These are phyloP conservation scores for Eucalyptus pauciflora DNA, from an alignment of 345 rosid genomes.

Conservation along the genomic window DNA sequence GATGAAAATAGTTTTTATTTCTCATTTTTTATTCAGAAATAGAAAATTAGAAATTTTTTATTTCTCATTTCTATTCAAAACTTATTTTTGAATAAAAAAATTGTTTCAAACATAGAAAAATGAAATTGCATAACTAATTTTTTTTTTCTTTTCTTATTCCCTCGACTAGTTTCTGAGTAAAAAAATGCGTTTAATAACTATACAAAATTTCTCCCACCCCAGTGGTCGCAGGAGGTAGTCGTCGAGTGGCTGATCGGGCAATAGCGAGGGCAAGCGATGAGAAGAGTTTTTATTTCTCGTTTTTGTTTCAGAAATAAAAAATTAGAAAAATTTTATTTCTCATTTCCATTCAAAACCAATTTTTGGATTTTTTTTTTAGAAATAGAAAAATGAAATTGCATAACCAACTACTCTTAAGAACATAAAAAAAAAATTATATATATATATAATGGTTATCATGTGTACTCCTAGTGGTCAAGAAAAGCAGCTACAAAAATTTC, in stretches of 20 bases:
- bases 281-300: accelerated
- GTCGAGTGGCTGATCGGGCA: accelerated
- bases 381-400: background rate
- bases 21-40: too few relatives aligned
- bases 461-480: accelerated
- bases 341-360: background rate
- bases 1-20: too few relatives aligned
- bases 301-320: accelerated
- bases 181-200: accelerated
- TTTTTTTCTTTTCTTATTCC: accelerated
- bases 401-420: background rate
- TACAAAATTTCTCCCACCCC: accelerated
- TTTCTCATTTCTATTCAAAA: too few relatives aligned
- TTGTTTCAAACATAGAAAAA: too few relatives aligned
- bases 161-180: accelerated
- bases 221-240: accelerated
- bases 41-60: accelerated
- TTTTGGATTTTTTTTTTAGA: too few relatives aligned
- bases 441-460: accelerated
- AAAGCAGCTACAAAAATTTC: background rate
- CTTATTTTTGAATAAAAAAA: too few relatives aligned
- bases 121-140: too few relatives aligned
- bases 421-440: background rate
- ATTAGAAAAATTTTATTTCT: background rate
- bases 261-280: accelerated